Base-by-base conservation (phyloP, 164 flowering plant genomes). In the Saururus chinensis region DNA sequence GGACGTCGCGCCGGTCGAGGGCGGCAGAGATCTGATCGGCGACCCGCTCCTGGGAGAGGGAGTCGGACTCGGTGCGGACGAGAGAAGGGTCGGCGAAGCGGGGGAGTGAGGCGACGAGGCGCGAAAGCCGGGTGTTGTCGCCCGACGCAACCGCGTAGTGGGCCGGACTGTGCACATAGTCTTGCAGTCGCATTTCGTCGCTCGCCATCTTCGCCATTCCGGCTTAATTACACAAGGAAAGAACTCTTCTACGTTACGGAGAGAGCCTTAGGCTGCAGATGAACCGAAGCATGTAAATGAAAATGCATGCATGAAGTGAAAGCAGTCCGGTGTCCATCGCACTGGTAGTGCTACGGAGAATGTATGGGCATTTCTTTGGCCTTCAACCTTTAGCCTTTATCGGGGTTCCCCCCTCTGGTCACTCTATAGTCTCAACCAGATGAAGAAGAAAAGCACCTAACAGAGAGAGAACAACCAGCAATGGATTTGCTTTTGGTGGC, bases 1-100 rank as follows among this genome's bases (percentile, higher is more conserved):
- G 95, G 17, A 88, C 95, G 61, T 93, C 92, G 41, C 97, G 85
- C 60, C 96, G 91, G 78, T 93, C 98, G 60, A 90, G 66, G 12
- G 71, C 74, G 62, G 89, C 69, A 30, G 96, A 72, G 77, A 93
- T 86, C 57, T 66, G 55, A 14, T 90, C 90, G 55, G 88, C 83
- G 54, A 82, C 17, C 4, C 58, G 62, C 67, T 93, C 98, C 49
- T 86, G 86, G 40, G 74, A 22, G n/a, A 89, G 75, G 1, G 98
- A 93, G 56, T 86, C 85, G 4, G 87, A 68, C 74, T 88, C 96
- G 63, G 86, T 76, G 56, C 49, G 81, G 65, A 87, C 72, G 40
- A 60, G 73, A 37, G 73, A 53, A 0, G 96, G 89, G 45, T 86
- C 85, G 48, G 80, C 55, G 54, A 85, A 84, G 45, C 66, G 66